Conservation (phyloP, 352 stramenopile species). For the Aphanomyces euteiches region DNA sequence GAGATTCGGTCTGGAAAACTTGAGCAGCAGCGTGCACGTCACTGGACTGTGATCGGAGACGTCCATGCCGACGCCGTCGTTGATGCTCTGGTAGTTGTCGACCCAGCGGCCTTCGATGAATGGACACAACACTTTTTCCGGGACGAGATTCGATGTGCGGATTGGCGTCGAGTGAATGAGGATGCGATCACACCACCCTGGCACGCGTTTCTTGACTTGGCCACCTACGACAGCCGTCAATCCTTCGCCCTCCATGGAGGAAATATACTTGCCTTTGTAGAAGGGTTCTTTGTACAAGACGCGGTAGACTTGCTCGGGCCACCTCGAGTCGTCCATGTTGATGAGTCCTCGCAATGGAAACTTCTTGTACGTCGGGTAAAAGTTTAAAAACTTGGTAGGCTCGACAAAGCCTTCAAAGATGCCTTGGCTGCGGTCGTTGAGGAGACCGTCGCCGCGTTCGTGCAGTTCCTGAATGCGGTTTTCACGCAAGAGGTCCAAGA, state of each 20-base stretch:
- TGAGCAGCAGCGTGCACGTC: conserved; percentile 70
- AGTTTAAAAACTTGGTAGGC: conserved; percentile 78
- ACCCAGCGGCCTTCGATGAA: conserved; percentile 46
- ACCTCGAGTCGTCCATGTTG: conserved; percentile 58
- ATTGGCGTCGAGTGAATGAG: conserved; percentile 77
- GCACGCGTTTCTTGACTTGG: conserved; percentile 86
- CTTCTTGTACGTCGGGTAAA: conserved; percentile 89
- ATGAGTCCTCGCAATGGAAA: conserved; percentile 65
- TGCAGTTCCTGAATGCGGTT: conserved; percentile 69
- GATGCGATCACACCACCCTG: conserved; percentile 84
- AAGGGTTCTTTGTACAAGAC: conserved; percentile 86
- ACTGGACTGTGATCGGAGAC: conserved; percentile 81
- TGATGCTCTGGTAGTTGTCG: conserved; percentile 80
- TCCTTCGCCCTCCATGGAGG: neutral
- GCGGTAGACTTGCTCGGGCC: conserved; percentile 71
- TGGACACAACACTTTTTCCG: conserved; percentile 67
- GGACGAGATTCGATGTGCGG: conserved; percentile 71
- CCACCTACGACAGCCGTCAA: conserved; percentile 34
- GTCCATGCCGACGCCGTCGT: conserved; percentile 76
- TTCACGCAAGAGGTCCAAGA: conserved; percentile 76
- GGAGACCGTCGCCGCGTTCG: conserved; percentile 79
- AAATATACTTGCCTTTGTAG: conserved; percentile 52
- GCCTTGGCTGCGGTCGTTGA: conserved; percentile 68
- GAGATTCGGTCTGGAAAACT: conserved; percentile 37
- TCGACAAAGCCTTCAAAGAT: conserved; percentile 83